Percentiles rank a stretch among this genome's conserved stretches.
Conservation (phyloP, 768 basidiomycete genomes). For the Boletus sp. region DNA sequence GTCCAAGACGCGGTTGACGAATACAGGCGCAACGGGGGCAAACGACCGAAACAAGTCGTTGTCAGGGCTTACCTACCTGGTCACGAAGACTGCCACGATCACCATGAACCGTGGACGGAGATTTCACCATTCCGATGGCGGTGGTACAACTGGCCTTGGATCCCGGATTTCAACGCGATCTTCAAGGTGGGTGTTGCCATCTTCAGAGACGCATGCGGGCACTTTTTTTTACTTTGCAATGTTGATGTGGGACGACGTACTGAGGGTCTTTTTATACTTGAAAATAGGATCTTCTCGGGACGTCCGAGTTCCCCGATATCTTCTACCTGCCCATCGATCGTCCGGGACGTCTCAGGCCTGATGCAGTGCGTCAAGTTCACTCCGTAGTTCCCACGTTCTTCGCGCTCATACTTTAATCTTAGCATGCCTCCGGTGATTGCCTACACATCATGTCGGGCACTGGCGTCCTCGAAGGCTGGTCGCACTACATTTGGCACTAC, state of each 20-base stretch:
- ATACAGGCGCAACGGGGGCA: slow-evolving; percentile 29
- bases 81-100: slow-evolving; percentile 60
- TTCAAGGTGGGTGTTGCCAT: slow-evolving; percentile 48
- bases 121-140: slow-evolving; percentile 42
- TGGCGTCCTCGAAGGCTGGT: slow-evolving; percentile 51
- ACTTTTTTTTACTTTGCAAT: background rate
- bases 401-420: slow-evolving; percentile 1
- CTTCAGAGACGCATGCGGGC: background rate
- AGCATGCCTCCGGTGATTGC: slow-evolving; percentile 46
- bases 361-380: slow-evolving; percentile 45
- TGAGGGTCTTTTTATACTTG: slow-evolving; percentile 1
- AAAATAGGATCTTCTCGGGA: slow-evolving; percentile 39
- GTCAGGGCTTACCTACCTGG: slow-evolving; percentile 62
- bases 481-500: slow-evolving; percentile 50
- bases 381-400: background rate
- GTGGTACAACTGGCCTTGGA: slow-evolving; percentile 67
- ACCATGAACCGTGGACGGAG: slow-evolving; percentile 43
- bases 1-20: slow-evolving; percentile 45
- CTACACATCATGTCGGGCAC: slow-evolving; percentile 45
- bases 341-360: slow-evolving; percentile 60
- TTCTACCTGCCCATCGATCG: slow-evolving; percentile 59
- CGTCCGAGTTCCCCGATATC: slow-evolving; percentile 48
- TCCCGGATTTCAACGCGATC: slow-evolving; percentile 52
- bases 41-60: slow-evolving; percentile 43
- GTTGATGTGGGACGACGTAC: background rate